Percentiles rank a stretch among this genome's conserved stretches.
phyloP scores from a whole-genome alignment of 2,329 filamentous ascomycete genomes.

The Colletotrichum noveboracense region DNA sequence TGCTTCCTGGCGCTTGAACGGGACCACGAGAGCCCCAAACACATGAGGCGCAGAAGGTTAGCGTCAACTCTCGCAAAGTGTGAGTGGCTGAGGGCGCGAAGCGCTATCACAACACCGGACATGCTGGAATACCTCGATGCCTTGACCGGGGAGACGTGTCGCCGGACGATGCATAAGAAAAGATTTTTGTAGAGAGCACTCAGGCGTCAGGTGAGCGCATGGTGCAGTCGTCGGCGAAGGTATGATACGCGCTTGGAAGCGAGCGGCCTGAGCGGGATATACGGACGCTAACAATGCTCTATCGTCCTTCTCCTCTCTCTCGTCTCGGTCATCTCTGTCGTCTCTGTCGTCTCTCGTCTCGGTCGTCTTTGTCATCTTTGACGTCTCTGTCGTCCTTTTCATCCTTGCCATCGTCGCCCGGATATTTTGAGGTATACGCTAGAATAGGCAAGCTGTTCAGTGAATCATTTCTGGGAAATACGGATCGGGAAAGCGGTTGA shows the following conservation, averaged over 20 bases:
- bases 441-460: too few relatives aligned
- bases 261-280: neutral
- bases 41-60: neutral
- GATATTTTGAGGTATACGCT: rapidly evolving
- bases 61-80: rapidly evolving
- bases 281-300: neutral
- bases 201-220: neutral
- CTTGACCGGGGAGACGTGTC: rapidly evolving
- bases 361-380: too few relatives aligned
- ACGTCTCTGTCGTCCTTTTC: neutral
- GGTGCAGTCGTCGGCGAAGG: rapidly evolving
- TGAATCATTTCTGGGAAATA: rapidly evolving
- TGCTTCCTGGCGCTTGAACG: neutral
- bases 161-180: too few relatives aligned
- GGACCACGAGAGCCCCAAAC: rapidly evolving
- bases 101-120: neutral
- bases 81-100: neutral
- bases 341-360: too few relatives aligned
- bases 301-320: too few relatives aligned
- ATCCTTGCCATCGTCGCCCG: neutral
- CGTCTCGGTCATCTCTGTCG: too few relatives aligned
- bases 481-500: too few relatives aligned
- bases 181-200: neutral
- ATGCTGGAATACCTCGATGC: rapidly evolving
- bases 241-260: neutral